Conservation (phyloP, 2,329 filamentous ascomycete genomes). For the Venturia carpophila region DNA sequence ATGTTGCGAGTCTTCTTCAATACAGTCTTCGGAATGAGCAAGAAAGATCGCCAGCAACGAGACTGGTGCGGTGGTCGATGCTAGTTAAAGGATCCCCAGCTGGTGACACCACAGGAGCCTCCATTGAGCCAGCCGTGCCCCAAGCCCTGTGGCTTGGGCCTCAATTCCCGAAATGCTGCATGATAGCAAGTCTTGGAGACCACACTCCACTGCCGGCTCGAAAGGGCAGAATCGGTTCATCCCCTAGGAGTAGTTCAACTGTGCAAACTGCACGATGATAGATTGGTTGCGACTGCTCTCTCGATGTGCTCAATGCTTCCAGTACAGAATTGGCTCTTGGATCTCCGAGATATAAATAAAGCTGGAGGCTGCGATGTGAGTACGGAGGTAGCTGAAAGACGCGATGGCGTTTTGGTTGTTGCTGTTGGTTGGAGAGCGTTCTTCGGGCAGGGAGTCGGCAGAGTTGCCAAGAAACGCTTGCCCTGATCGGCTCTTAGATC, state of each 20-base stretch:
- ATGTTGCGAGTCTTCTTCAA: too few species aligned
- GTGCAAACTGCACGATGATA: background rate
- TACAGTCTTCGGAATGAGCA: background rate
- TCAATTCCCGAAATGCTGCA: background rate
- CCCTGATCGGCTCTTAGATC: background rate
- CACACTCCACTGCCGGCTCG: background rate
- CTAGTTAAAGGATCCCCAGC: background rate
- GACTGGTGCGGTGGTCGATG: background rate
- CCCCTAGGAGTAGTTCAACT: background rate
- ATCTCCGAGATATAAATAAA: background rate
- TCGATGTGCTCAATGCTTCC: background rate
- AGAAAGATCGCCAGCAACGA: background rate
- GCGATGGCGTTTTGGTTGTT: background rate
- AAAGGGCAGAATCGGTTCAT: background rate
- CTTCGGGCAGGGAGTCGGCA: background rate
- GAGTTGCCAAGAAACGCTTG: background rate
- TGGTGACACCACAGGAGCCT: background rate
- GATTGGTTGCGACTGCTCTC: background rate
- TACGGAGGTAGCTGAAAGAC: background rate
- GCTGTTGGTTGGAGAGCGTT: slow-evolving; percentile 1
- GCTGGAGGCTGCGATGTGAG: background rate
- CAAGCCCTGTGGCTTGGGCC: background rate
- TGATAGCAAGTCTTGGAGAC: background rate
- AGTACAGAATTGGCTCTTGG: background rate
- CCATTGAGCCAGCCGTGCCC: background rate